A percentile compares a stretch with the other conserved stretches of the same genome.
These are phyloP conservation scores for Boechera divaricarpa DNA, from an alignment of 345 rosid genomes.

Conservation along the genomic window DNA sequence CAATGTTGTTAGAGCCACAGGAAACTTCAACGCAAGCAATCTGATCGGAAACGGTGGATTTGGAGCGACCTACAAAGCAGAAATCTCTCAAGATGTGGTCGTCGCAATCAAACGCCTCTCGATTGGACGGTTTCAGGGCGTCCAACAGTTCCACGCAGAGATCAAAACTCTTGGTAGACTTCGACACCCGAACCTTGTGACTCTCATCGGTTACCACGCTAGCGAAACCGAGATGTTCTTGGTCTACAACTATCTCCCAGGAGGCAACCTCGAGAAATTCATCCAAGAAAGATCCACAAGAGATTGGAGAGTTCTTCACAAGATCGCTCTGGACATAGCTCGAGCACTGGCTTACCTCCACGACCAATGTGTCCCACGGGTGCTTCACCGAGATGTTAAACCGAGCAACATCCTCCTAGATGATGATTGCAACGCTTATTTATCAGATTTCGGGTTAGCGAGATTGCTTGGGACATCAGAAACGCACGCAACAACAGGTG, in stretches of 20 bases:
- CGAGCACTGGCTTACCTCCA: constrained; percentile 90
- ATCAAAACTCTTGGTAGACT: constrained; percentile 61
- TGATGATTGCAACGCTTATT: constrained; percentile 74
- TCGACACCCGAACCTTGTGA: constrained; percentile 64
- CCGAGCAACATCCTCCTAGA: constrained; percentile 93
- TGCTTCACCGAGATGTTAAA: constrained; percentile 94
- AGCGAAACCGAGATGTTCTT: constrained; percentile 72
- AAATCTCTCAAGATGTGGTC: constrained; percentile 52
- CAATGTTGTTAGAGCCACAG: constrained; percentile 64
- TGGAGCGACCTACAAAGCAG: constrained; percentile 74
- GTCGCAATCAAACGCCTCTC: constrained; percentile 66
- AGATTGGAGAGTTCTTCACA: constrained; percentile 82
- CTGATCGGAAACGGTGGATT: constrained; percentile 71
- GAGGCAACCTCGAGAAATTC: constrained; percentile 67
- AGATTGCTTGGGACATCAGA: constrained; percentile 93
- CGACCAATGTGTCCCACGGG: constrained; percentile 82
- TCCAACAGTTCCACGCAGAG: constrained; percentile 67
- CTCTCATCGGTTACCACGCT: constrained; percentile 63
- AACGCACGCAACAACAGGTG: constrained; percentile 95
- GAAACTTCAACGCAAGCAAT: constrained; percentile 55
- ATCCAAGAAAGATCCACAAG: constrained; percentile 58
- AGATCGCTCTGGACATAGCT: constrained; percentile 84
- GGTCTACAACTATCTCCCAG: constrained; percentile 63
- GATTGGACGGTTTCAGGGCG: constrained; percentile 62
- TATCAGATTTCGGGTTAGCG: constrained; percentile 92